Percentiles rank a stretch among this genome's conserved stretches.
These are phyloP conservation scores for Suillus clintonianus DNA, from an alignment of 768 basidiomycete species.

Conservation along the genomic window DNA sequence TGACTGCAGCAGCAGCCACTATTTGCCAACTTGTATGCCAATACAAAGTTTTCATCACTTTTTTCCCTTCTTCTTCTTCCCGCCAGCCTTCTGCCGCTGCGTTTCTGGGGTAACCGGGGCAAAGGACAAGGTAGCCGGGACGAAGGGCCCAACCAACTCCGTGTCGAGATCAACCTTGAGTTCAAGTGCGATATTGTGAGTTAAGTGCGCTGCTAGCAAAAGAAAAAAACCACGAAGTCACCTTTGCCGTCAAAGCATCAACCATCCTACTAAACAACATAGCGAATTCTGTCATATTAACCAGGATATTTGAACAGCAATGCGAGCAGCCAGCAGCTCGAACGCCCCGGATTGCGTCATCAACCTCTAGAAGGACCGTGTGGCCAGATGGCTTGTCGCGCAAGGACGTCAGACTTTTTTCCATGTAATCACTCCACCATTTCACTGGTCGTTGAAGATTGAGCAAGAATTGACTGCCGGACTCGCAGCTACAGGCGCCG, in stretches of 20 bases:
- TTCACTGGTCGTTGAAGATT: neutral
- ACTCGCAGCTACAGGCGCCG: neutral
- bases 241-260: slow-evolving; percentile 1
- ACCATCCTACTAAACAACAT: neutral
- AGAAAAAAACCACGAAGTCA: neutral
- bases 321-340: neutral
- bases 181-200: neutral
- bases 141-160: neutral
- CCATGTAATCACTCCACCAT: slow-evolving; percentile 15
- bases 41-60: neutral
- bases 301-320: neutral
- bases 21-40: neutral
- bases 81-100: no score
- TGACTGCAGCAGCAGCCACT: neutral
- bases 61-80: neutral
- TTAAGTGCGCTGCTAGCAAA: neutral
- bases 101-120: no score
- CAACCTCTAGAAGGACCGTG: neutral
- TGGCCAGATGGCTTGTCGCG: slow-evolving; percentile 4
- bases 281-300: slow-evolving; percentile 1
- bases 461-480: neutral
- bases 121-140: neutral
- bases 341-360: neutral
- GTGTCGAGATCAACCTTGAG: slow-evolving; percentile 13
- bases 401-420: slow-evolving; percentile 1